Base-by-base conservation (phyloP, 345 rosid species). In the Dimocarpus longan region DNA sequence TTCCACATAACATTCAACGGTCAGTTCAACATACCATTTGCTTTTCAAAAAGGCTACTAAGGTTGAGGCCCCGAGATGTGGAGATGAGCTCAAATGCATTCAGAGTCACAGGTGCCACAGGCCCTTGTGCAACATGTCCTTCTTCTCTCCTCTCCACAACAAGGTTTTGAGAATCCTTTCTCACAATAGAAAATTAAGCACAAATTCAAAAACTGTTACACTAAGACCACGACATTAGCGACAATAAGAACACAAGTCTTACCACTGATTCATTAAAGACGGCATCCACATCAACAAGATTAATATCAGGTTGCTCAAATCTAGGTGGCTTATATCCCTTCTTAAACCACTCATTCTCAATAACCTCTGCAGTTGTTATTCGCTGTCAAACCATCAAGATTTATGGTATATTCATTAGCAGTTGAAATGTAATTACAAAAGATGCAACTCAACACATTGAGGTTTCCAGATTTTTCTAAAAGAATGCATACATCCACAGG, bases 81-180 rank as follows among this genome's bases (percentile, higher is more conserved):
- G 98, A 91, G 80, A 97, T 97, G 76, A 97, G 97, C 88, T 97
- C 98, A 85, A 97, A 97, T 10, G 99, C 98, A 85, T 97, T 97
- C 99, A 97, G 90, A 37, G 97, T 87, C 68, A 89, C 84, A 79
- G 99, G 99, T 60, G 88, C 89, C 46, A 75, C 85, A 40, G 85
- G 88, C 65, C 93, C 91, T 84, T 83, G 99, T 50, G 88, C 89
- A 44, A 74, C 85, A 40, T 84, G 86, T 68, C 93, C 91, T 82
- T 83, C 93, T 79, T 87, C 97, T 73, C 93, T 91, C 82, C 92
- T 88, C 88, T 97, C 99, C 86, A 94, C 98, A 62, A 97, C 98
- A 80, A 94, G 92, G 85, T 90, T 88, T 62, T 12, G 83, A 78
- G 90, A 76, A 81, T 87, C 93, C 98, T 97, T 83, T 73, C 43